Conservation (phyloP, 768 basidiomycete genomes). For the Boletus huronensis region DNA sequence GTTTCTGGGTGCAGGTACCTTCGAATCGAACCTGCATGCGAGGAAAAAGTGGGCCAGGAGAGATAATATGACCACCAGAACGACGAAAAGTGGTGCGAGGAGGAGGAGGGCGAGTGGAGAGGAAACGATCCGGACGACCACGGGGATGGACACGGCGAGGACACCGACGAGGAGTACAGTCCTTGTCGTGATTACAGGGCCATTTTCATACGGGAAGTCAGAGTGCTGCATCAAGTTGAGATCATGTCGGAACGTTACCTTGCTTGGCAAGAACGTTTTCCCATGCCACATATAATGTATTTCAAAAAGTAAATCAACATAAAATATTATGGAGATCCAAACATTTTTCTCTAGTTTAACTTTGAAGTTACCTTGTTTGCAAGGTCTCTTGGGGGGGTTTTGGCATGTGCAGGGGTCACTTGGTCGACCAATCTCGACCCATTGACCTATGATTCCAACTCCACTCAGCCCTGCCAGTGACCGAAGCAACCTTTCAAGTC, state of each 20-base stretch:
- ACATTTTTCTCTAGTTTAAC: too few species aligned
- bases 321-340: too few species aligned
- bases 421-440: too few species aligned
- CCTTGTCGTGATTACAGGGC: conserved; percentile 43
- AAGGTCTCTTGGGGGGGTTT: too few species aligned
- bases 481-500: too few species aligned
- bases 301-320: too few species aligned
- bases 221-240: conserved; percentile 16
- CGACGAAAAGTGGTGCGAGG: conserved; percentile 56
- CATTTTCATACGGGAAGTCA: conserved; percentile 28
- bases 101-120: conserved; percentile 65
- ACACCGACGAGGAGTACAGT: conserved; percentile 55
- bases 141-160: conserved; percentile 55
- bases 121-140: conserved; percentile 52
- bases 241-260: not conserved
- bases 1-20: conserved; percentile 28
- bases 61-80: conserved; percentile 47
- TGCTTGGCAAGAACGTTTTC: too few species aligned
- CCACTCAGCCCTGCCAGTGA: too few species aligned
- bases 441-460: too few species aligned
- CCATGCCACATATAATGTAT: too few species aligned
- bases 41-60: conserved; percentile 53
- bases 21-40: conserved; percentile 56
- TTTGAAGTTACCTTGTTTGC: too few species aligned
- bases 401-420: too few species aligned